phyloP scores from a whole-genome alignment of 2,329 filamentous ascomycete species.

The Pseudocercospora fijiensis region DNA sequence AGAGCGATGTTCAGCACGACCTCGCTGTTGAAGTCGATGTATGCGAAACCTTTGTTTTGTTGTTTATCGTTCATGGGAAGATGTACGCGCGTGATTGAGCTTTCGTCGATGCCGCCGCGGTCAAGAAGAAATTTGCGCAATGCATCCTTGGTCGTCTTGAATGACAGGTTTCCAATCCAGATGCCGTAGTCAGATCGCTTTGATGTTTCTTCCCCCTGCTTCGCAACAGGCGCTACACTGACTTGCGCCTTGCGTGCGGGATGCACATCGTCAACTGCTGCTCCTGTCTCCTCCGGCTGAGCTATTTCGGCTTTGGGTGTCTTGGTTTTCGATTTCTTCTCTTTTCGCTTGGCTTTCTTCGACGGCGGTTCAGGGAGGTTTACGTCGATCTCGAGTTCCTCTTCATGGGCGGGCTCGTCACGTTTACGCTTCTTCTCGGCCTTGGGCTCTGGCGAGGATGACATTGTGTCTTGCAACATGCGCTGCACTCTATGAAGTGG shows the following conservation, averaged over 20 bases:
- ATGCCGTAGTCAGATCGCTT: conserved; percentile 77
- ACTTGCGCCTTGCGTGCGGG: conserved; percentile 11
- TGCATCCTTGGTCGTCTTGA: conserved; percentile 70
- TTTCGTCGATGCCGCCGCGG: conserved; percentile 58
- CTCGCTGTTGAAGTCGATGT: conserved; percentile 78
- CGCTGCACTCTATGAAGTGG: neutral
- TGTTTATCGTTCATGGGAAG: conserved; percentile 63
- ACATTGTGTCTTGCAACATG: conserved; percentile 18
- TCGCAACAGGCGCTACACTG: conserved; percentile 11
- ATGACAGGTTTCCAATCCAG: conserved; percentile 96
- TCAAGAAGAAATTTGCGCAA: conserved; percentile 78
- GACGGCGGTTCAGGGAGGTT: conserved; percentile 88
- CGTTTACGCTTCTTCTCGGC: conserved; percentile 65
- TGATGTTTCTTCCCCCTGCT: conserved; percentile 21
- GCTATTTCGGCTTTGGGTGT: conserved; percentile 21
- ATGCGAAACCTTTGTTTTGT: conserved; percentile 91
- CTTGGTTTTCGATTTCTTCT: conserved; percentile 65
- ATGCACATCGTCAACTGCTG: conserved; percentile 12
- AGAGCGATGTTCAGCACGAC: conserved; percentile 74
- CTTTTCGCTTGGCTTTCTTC: conserved; percentile 84
- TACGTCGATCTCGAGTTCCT: conserved; percentile 80
- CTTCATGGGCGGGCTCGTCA: conserved; percentile 47
- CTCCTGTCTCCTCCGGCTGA: conserved; percentile 9
- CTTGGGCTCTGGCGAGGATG: conserved; percentile 17
- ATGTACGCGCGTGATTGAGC: conserved; percentile 80